Base-by-base conservation (phyloP, 2,329 filamentous ascomycete genomes). In the Trichophyton mentagrophytes region DNA sequence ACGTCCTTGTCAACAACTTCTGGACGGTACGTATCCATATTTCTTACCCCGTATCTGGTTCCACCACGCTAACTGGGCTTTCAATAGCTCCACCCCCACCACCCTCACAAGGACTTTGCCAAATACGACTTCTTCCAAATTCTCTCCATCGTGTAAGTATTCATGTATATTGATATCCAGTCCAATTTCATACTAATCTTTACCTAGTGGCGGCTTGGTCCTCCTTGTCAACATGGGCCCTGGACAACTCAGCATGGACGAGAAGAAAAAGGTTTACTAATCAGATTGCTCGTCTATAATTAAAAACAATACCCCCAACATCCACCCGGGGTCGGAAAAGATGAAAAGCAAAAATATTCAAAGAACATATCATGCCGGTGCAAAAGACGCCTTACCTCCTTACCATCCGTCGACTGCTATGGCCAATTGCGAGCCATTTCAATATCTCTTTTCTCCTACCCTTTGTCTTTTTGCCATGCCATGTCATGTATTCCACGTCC, bases 91-190 rank as follows among this genome's bases (percentile, higher is more conserved):
- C 92, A 97, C 79, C 88, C 92, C 67, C 89, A 95, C 79, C 93
- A 99, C 80, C 93, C 93, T 57, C 92, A 97, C 82, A 97, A 97
- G 84, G 93, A 99, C 77, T 99, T 99, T 73, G 93, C 93, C 81
- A 99, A 99, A 80, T 99, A 99, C 83, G 93, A 99, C 76, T 99
- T 99, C 82, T 99, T 99, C 86, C 93, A 99, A 81, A 96, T 97
- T 69, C 82, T 99, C 60, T 99, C 93, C 59, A 99, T 99, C 73
- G 92, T 97, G 82, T 84, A 82, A 75, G 82, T 79, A 58, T 3
- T 49, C 38, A 25, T 56, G 42, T 57, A 38, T 8, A 4, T 56
- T 38, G 33, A 44, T 51, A 9, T 51, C 42, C 33, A 11, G 13
- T 46, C 40, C 47, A 46, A n/a, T 22, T 3, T 25, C 8, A 6